Evolutionary conservation across 805 yeast species (phyloP).

Genomic region (Scheffersomyces ergatensis): DNA sequence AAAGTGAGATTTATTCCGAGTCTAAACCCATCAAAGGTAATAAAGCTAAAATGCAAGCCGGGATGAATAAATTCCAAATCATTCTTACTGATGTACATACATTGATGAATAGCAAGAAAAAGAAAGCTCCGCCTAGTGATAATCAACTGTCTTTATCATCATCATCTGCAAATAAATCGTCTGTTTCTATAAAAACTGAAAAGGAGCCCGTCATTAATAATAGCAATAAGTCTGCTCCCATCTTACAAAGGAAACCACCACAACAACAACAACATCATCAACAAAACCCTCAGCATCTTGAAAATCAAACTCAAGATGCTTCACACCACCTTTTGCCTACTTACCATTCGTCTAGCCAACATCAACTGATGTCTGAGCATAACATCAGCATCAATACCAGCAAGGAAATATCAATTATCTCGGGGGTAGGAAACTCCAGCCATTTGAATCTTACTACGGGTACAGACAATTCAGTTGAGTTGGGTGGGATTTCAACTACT

Average conservation of each 20-base stretch:
- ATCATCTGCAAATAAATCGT: neutral
- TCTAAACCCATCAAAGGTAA: slow-evolving; percentile 3
- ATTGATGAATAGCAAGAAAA: slow-evolving; percentile 19
- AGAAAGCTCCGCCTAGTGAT: too few relatives aligned
- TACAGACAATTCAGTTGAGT: slow-evolving; percentile 40
- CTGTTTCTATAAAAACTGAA: too few relatives aligned
- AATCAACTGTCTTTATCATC: too few relatives aligned
- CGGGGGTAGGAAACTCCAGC: slow-evolving; percentile 28
- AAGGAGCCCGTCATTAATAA: too few relatives aligned
- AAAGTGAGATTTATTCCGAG: neutral
- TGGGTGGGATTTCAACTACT: slow-evolving; percentile 35
- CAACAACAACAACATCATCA: too few relatives aligned
- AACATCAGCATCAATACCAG: slow-evolving; percentile 12
- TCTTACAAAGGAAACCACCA: neutral
- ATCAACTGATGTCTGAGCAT: slow-evolving; percentile 7
- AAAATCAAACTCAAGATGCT: neutral
- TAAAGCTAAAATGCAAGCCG: slow-evolving; percentile 33
- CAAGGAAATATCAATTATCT: slow-evolving; percentile 27
- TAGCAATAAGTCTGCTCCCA: neutral
- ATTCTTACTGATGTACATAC: slow-evolving; percentile 41
- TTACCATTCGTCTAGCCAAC: neutral
- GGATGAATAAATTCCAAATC: slow-evolving; percentile 46
- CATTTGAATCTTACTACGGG: slow-evolving; percentile 23
- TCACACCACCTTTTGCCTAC: neutral
- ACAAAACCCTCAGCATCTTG: too few relatives aligned